These are phyloP conservation scores for Geotrichum histeridarum DNA, from an alignment of 1,139 yeast species.

Conservation along the genomic window DNA sequence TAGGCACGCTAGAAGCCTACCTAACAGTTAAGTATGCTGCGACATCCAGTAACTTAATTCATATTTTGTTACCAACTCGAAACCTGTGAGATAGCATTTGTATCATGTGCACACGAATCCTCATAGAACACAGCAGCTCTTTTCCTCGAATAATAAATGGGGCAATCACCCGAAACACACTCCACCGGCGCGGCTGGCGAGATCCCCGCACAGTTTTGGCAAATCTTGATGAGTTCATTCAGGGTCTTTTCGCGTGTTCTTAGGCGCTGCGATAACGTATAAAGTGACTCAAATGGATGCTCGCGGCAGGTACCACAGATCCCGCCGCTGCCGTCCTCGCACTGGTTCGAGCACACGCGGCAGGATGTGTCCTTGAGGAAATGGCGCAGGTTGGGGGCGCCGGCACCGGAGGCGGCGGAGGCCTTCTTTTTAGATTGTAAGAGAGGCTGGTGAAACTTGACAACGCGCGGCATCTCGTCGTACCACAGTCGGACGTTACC, in stretches of 20 bases:
- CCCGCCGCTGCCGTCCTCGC: not conserved
- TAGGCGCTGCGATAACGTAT: slow-evolving; percentile 23
- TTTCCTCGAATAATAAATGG: slow-evolving; percentile 40
- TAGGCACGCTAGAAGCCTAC: too few relatives aligned
- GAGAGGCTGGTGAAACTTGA: slow-evolving; percentile 19
- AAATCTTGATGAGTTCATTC: slow-evolving; percentile 32
- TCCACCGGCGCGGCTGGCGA: slow-evolving; percentile 25
- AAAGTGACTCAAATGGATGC: slow-evolving; percentile 20
- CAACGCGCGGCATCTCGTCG: slow-evolving; percentile 54
- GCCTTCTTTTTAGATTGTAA: slow-evolving; percentile 10
- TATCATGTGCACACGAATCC: slow-evolving; percentile 1
- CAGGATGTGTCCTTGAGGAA: slow-evolving; percentile 30
- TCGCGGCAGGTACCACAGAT: slow-evolving; percentile 26
- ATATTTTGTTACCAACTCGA: too few relatives aligned
- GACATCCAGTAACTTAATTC: too few relatives aligned
- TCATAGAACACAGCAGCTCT: slow-evolving; percentile 23
- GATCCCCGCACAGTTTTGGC: slow-evolving; percentile 33
- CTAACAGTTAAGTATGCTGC: too few relatives aligned
- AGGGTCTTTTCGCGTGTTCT: slow-evolving; percentile 25
- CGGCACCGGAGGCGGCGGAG: not conserved
- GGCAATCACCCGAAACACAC: slow-evolving; percentile 45
- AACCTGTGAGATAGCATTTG: not conserved
- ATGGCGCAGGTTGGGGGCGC: slow-evolving; percentile 20
- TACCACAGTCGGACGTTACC: slow-evolving; percentile 78
- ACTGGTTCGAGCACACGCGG: slow-evolving; percentile 25